These are phyloP conservation scores for Termitomyces sp. DNA, from an alignment of 768 basidiomycete genomes.

Conservation along the genomic window DNA sequence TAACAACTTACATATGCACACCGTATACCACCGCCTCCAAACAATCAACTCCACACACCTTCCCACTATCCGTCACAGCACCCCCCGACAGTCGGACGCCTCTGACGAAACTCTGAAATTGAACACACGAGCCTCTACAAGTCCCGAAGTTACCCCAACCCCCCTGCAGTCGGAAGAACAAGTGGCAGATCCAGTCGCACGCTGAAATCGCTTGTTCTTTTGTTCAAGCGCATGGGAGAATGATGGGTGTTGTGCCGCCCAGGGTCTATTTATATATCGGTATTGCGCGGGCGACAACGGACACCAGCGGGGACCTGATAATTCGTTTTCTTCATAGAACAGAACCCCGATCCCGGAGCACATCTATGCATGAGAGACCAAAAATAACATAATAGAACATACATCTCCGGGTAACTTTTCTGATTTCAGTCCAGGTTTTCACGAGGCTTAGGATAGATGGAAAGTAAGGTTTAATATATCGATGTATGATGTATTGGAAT, in stretches of 20 bases:
- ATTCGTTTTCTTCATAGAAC: background rate
- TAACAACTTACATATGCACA: background rate
- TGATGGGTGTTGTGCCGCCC: background rate
- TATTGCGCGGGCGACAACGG: background rate
- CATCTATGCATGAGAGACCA: background rate
- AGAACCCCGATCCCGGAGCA: background rate
- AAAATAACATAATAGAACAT: background rate
- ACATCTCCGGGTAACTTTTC: background rate
- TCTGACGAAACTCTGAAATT: background rate
- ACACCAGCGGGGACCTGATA: background rate
- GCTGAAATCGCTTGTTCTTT: background rate
- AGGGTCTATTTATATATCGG: background rate
- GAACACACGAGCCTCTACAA: background rate
- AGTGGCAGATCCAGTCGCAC: background rate
- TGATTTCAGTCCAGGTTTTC: background rate
- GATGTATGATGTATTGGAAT: background rate
- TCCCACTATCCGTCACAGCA: background rate
- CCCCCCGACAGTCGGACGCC: too few species aligned
- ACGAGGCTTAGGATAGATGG: background rate
- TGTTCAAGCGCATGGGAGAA: background rate
- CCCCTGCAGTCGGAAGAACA: background rate
- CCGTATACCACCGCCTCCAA: background rate
- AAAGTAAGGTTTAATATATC: background rate
- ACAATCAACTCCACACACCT: background rate
- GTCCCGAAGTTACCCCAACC: background rate